phyloP scores from a whole-genome alignment of 768 basidiomycete genomes.

The Tylopilus sp. region DNA sequence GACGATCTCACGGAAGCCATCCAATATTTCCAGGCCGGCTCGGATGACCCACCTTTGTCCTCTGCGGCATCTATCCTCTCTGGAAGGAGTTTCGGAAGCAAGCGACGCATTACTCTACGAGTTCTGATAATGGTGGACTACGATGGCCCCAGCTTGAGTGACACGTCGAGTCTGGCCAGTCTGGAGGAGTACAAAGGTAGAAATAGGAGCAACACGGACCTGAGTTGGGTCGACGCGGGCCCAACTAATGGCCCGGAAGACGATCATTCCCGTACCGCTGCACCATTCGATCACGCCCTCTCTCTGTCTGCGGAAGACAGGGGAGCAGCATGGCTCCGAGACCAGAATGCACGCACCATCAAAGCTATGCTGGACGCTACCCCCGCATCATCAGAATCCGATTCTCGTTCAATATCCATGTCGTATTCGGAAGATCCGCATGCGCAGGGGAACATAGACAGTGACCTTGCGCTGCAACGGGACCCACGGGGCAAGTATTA shows the following conservation, averaged over 20 bases:
- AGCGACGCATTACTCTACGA: constrained; percentile 74
- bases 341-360: constrained; percentile 70
- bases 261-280: constrained; percentile 41
- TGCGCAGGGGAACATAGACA: constrained; percentile 43
- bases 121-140: constrained; percentile 82
- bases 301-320: constrained; percentile 55
- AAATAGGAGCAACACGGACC: constrained; percentile 51
- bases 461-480: constrained; percentile 64
- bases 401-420: constrained; percentile 42
- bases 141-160: constrained; percentile 87
- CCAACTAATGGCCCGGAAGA: constrained; percentile 53
- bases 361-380: constrained; percentile 55
- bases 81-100: constrained; percentile 54
- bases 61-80: constrained; percentile 75
- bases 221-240: constrained; percentile 44
- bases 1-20: constrained; percentile 83
- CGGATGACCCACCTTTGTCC: constrained; percentile 66
- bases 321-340: constrained; percentile 77
- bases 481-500: constrained; percentile 72
- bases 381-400: constrained; percentile 58
- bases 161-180: constrained; percentile 79
- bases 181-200: constrained; percentile 65
- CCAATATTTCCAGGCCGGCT: constrained; percentile 74
- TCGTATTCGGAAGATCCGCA: constrained; percentile 27
- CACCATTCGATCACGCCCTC: constrained; percentile 38